Evolutionary conservation across 148 eudicot species (phyloP).

Genomic region (Nyssa sinensis): DNA sequence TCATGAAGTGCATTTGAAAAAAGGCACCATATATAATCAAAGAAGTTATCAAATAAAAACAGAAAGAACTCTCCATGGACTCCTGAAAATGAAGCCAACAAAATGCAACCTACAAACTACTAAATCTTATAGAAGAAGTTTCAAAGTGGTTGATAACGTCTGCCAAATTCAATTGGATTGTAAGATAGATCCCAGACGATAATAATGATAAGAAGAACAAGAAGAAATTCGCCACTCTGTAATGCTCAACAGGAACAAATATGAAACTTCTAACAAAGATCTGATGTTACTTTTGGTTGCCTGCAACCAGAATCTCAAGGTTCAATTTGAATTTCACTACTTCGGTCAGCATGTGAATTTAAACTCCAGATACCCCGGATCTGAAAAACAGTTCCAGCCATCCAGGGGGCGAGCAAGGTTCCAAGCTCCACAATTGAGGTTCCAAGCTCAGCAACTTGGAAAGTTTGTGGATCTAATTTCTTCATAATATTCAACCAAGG

Average conservation of each 20-base stretch:
- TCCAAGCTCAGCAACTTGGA: not conserved
- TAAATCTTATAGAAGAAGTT: not conserved
- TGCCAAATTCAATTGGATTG: not conserved
- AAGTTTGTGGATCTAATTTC: not conserved
- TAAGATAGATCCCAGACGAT: not conserved
- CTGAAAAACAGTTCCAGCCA: no score
- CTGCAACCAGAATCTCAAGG: not conserved
- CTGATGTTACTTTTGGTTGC: not conserved
- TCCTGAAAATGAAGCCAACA: not conserved
- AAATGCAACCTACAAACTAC: not conserved
- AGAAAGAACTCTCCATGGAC: not conserved
- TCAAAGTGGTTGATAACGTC: not conserved
- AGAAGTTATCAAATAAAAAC: not conserved
- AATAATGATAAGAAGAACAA: not conserved
- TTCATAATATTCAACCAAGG: not conserved
- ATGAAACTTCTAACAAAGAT: conserved; percentile 2
- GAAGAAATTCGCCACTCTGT: not conserved
- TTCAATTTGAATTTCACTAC: not conserved
- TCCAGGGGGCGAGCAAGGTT: not conserved
- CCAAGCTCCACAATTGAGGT: not conserved
- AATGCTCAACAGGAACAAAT: not conserved
- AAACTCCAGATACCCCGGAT: not conserved
- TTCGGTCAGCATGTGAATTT: not conserved
- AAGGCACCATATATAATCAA: not conserved
- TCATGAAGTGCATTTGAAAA: not conserved